A percentile compares a stretch with the other conserved stretches of the same genome.
phyloP scores from a whole-genome alignment of 176 grass and related monocot genomes.

The Rhynchospora breviuscula region DNA sequence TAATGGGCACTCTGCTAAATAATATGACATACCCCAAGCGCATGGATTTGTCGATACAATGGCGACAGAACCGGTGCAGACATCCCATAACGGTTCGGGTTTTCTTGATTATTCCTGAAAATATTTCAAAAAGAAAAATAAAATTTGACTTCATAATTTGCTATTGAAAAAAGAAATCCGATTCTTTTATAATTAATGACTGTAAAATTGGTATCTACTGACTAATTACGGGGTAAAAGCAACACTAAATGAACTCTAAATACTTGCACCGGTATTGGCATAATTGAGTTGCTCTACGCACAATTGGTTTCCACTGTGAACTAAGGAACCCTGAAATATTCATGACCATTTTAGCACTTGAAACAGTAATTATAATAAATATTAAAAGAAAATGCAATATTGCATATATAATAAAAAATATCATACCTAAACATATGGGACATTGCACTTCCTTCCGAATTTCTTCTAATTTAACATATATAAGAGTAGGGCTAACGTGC shows the following conservation, averaged over 20 bases:
- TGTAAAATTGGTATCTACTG: neutral
- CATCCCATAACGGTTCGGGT: slow-evolving; percentile 38
- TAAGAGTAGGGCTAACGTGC: too few species aligned
- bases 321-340: neutral
- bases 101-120: slow-evolving; percentile 34
- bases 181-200: neutral
- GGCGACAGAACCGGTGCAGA: slow-evolving; percentile 33
- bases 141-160: too few species aligned
- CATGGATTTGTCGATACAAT: slow-evolving; percentile 37
- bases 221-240: neutral
- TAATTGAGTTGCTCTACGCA: neutral
- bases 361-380: neutral
- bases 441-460: slow-evolving; percentile 19
- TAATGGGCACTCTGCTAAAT: neutral
- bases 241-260: neutral
- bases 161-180: neutral
- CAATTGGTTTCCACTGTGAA: neutral
- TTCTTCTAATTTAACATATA: slow-evolving; percentile 11
- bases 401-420: neutral
- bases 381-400: neutral
- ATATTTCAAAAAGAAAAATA: neutral
- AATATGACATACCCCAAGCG: slow-evolving; percentile 26
- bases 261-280: neutral
- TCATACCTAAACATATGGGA: slow-evolving; percentile 13
- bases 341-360: neutral